Base-by-base conservation (phyloP, 1,139 yeast genomes). In the Petasospora rhodanensis region DNA sequence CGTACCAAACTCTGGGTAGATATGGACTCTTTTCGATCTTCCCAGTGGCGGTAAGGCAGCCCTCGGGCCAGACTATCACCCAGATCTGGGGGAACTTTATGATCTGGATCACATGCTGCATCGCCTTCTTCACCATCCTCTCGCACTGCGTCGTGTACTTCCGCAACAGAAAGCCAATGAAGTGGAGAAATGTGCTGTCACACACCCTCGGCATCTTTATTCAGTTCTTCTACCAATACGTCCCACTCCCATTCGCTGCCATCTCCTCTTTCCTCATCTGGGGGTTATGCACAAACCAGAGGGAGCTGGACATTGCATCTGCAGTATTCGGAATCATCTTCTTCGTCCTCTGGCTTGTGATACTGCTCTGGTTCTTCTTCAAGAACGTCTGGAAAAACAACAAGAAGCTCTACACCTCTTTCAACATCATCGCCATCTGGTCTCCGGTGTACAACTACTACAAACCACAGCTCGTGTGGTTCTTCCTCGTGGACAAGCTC, bases 401-500 rank as follows among this genome's bases (percentile, higher is more conserved):
- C 56, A 38, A 47, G 39, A 55, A 56, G 37, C 47, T 74, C 5
- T 74, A 73, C 46, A 66, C 76, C 2, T 70, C 76, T 2, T 59
- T 71, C 34, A 66, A 59, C 37, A 56, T 66, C 3, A 64, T 73
- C 29, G 56, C 72, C 34, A 40, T 64, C 3, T 74, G 78, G 77
- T 64, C 70, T 4, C 59, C 59, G 30, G 50, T 62, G 17, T 74
- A 73, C 48, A 62, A 64, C 38, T 59, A 59, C 20, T 70, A 66
- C 46, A 61, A 62, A 18, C 77, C 79, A 2, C 53, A 60, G 17
- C 56, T 59, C 38, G 61, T 68, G 1, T 56, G 52, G 35, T 73
- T 55, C 44, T 62, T 65, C 7, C 46, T 61, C 3, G 42, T 65
- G 24, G 74, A 71, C 24, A 47, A 57, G 10, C 22, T 50, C 1